Evolutionary conservation across 495 filamentous ascomycete genomes (phyloP).

Genomic region (Hypoxylon fragiforme): DNA sequence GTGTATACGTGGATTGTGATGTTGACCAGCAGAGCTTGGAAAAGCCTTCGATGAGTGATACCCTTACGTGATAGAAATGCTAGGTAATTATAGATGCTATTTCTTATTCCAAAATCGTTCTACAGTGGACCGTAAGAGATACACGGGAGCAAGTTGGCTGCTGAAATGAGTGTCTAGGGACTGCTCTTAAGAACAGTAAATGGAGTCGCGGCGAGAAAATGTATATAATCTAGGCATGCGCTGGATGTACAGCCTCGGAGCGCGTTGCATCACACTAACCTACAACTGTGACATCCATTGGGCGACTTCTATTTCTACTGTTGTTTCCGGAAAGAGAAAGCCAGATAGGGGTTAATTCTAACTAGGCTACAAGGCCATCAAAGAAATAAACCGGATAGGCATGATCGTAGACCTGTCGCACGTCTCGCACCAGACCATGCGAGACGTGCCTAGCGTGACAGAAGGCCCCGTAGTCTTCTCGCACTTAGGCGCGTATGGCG

Average conservation of each 20-base stretch:
- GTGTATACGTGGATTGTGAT: slow-evolving; percentile 34
- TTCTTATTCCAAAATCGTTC: no score
- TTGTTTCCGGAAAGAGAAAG: slow-evolving; percentile 32
- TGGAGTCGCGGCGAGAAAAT: slow-evolving; percentile 35
- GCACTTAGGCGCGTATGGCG: slow-evolving; percentile 55
- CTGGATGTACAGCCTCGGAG: slow-evolving; percentile 42
- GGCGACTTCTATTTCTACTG: slow-evolving; percentile 56
- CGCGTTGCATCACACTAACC: slow-evolving; percentile 43
- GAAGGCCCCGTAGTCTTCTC: slow-evolving; percentile 62
- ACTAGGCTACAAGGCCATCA: slow-evolving; percentile 26
- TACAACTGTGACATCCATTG: slow-evolving; percentile 45
- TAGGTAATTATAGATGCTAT: neutral
- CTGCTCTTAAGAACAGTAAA: no score
- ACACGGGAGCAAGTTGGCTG: slow-evolving; percentile 43
- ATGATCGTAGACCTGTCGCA: slow-evolving; percentile 58
- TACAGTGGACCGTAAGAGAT: slow-evolving; percentile 35
- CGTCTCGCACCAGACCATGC: slow-evolving; percentile 58
- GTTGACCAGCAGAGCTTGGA: slow-evolving; percentile 24
- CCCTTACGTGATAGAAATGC: neutral
- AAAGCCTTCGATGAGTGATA: slow-evolving; percentile 26
- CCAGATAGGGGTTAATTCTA: slow-evolving; percentile 24
- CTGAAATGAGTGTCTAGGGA: no score
- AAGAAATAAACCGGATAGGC: slow-evolving; percentile 60
- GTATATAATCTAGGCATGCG: slow-evolving; percentile 37
- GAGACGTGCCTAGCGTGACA: slow-evolving; percentile 54